These are phyloP conservation scores for Penicillium sp. DNA, from an alignment of 2,329 filamentous ascomycete genomes.

Conservation along the genomic window DNA sequence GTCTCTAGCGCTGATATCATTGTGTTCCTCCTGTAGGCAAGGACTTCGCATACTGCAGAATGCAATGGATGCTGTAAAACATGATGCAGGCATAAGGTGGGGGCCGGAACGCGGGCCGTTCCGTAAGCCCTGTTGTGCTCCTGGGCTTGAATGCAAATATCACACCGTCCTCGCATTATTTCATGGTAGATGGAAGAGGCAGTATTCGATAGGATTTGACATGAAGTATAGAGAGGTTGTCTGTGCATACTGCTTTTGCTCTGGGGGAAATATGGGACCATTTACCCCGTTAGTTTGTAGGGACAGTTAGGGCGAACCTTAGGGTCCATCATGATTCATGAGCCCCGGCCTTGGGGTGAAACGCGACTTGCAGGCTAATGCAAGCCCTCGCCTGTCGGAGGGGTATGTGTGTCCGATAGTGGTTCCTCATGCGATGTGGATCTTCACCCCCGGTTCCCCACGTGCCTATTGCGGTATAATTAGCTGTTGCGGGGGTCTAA, in stretches of 20 bases:
- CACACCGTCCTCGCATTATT: too few relatives aligned
- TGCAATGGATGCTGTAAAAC: not conserved
- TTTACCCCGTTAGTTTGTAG: not conserved
- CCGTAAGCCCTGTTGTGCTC: not conserved
- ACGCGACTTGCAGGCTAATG: not conserved
- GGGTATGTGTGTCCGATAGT: not conserved
- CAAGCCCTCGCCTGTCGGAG: not conserved
- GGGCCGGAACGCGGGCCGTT: not conserved
- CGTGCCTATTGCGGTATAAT: not conserved
- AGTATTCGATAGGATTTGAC: too few relatives aligned
- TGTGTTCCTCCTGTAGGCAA: too few relatives aligned
- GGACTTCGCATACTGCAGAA: too few relatives aligned
- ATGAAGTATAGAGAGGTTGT: too few relatives aligned
- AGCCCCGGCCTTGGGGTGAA: not conserved
- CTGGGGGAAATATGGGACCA: not conserved
- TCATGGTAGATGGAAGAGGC: too few relatives aligned
- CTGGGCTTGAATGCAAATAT: too few relatives aligned
- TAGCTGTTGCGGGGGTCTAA: not conserved
- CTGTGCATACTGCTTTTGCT: too few relatives aligned
- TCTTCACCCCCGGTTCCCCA: not conserved
- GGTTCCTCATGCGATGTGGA: not conserved
- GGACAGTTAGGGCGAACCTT: not conserved
- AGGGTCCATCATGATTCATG: not conserved
- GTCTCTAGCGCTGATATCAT: too few relatives aligned
- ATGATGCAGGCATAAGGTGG: not conserved